These are phyloP conservation scores for Metahyphopichia silvanorum DNA, from an alignment of 805 yeast genomes.

Conservation along the genomic window DNA sequence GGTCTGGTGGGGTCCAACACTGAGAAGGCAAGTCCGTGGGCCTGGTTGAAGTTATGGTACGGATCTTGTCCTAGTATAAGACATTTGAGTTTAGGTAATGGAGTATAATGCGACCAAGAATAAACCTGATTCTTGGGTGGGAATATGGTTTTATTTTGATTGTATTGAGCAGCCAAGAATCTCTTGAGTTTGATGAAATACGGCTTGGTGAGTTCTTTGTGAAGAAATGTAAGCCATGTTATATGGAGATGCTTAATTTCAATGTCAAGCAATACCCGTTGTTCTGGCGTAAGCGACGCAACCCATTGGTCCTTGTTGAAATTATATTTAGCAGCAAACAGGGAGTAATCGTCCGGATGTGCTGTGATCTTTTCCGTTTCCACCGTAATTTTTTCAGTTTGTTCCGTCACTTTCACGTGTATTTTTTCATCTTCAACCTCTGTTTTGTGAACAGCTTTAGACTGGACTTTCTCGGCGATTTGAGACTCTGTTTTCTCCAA, in stretches of 20 bases:
- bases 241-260: constrained; percentile 72
- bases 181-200: constrained; percentile 73
- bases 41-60: constrained; percentile 88
- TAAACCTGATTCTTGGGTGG: constrained; percentile 79
- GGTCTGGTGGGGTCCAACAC: constrained; percentile 76
- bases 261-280: constrained; percentile 49
- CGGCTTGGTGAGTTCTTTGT: constrained; percentile 75
- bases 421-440: constrained; percentile 2
- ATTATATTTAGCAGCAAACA: constrained; percentile 12
- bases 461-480: neutral
- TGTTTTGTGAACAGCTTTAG: neutral
- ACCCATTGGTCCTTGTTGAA: constrained; percentile 57
- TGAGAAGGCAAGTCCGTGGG: constrained; percentile 94
- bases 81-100: constrained; percentile 68
- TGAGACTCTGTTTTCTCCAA: neutral
- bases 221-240: constrained; percentile 73
- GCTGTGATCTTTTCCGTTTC: neutral
- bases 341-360: constrained; percentile 9
- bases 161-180: constrained; percentile 51
- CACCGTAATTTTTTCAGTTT: no score
- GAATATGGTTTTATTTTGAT: constrained; percentile 51
- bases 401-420: neutral
- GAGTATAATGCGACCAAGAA: constrained; percentile 89
- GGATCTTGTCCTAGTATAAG: constrained; percentile 95
- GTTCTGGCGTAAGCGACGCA: constrained; percentile 43